Conservation (phyloP, 768 basidiomycete genomes). For the Xerocomellus amylosporus region DNA sequence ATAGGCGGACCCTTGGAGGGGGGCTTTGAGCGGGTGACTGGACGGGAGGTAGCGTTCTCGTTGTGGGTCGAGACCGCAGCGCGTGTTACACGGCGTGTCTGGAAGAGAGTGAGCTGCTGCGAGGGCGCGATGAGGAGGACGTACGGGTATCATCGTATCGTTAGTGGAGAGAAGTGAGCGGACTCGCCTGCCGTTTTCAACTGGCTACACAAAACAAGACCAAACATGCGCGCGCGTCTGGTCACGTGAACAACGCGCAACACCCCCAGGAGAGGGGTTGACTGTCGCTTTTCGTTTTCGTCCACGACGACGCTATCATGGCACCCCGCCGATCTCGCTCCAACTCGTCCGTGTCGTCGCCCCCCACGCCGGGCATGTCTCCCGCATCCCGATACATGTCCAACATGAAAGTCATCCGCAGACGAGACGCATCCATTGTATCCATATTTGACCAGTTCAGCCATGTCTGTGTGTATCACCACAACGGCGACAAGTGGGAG, state of each 20-base stretch:
- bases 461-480: conserved; percentile 80
- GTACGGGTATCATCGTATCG: conserved; percentile 43
- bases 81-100: conserved; percentile 68
- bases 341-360: conserved; percentile 24
- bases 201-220: conserved; percentile 34
- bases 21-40: conserved; percentile 60
- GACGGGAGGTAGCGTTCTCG: conserved; percentile 70
- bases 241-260: conserved; percentile 29
- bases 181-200: conserved; percentile 35
- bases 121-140: conserved; percentile 10
- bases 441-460: conserved; percentile 87
- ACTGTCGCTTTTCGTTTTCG: background rate
- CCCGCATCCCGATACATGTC: conserved; percentile 63
- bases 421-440: conserved; percentile 74
- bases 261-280: conserved; percentile 22
- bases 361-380: conserved; percentile 49
- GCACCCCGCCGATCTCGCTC: conserved; percentile 32
- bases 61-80: conserved; percentile 51
- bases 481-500: conserved; percentile 73
- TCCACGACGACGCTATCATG: background rate
- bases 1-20: conserved; percentile 38
- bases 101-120: background rate
- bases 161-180: conserved; percentile 31
- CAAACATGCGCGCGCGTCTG: conserved; percentile 40
- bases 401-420: conserved; percentile 78